phyloP scores from a whole-genome alignment of 768 basidiomycete species.

The Russula sp. region DNA sequence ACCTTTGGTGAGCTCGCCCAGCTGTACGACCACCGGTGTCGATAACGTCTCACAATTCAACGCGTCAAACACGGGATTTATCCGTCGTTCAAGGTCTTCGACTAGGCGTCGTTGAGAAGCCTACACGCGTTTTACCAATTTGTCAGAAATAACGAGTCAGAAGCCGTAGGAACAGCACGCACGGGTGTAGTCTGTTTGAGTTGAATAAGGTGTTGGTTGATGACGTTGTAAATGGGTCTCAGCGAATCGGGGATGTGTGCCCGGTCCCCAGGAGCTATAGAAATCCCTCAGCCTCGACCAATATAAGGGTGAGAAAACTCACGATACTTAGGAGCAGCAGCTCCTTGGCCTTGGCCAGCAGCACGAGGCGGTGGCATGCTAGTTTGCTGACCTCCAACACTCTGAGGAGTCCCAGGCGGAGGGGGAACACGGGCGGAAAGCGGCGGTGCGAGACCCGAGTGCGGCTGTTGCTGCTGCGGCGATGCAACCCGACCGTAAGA shows the following conservation, averaged over 20 bases:
- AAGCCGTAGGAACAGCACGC: conserved; percentile 35
- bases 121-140: conserved; percentile 40
- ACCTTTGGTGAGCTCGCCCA: conserved; percentile 75
- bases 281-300: conserved; percentile 16
- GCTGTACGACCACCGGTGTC: conserved; percentile 62
- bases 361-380: conserved; percentile 22
- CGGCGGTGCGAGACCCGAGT: conserved; percentile 20
- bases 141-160: conserved; percentile 1
- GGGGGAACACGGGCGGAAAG: conserved; percentile 32
- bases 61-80: conserved; percentile 86
- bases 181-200: conserved; percentile 78
- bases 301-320: conserved; percentile 38
- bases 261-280: conserved; percentile 80
- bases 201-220: conserved; percentile 59
- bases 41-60: conserved; percentile 87
- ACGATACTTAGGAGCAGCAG: conserved; percentile 54
- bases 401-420: conserved; percentile 31
- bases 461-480: conserved; percentile 22
- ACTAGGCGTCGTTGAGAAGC: conserved; percentile 79
- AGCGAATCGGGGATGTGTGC: conserved; percentile 81
- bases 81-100: conserved; percentile 82
- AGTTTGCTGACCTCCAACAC: conserved; percentile 7
- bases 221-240: conserved; percentile 60
- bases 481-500: conserved; percentile 32
- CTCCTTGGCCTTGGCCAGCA: conserved; percentile 16